Evolutionary conservation across 1,284 basidiomycete species (phyloP), one percentile per base, ranked within the genome.

Genomic region (Leccinum fuscescens): DNA sequence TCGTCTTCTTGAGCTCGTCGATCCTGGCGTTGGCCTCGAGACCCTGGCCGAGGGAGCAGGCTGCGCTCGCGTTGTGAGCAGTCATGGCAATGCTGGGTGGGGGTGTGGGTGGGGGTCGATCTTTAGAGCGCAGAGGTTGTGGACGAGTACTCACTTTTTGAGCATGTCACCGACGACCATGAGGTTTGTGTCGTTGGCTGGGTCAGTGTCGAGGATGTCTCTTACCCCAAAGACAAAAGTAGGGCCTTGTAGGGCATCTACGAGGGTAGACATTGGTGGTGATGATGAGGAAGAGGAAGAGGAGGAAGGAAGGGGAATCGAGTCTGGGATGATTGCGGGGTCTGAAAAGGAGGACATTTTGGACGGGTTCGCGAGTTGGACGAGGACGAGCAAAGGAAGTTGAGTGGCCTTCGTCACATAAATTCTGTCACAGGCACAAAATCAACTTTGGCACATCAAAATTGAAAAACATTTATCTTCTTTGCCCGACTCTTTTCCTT

Each of bases 11-110:
- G 65, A 82, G 74, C 60, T 80, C 73, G 64, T 79, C 79, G 52
- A 82, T 80, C 55, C 79, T 75, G 56, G 72, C 75, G n/a, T 72
- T 74, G 8, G 82, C 81, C 62, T 80, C 75, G 3, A 74, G 62
- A 27, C 77, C 76, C 62, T 81, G 79, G 1, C 82, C 82, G 52
- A 77, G 71, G 20, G 77, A 75, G 56, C 80, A 83, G 1, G 81
- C 81, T 6, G 76, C 70, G 54, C 80, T 79, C 8, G 81, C 81
- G 15, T 79, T 80, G 59, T 76, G 76, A 22, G 82, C 81, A 2
- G 79, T 78, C 22, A 78, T 76, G 37, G 80, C 79, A 59, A 83
- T 83, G 67, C 82, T 83, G 60, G 8, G 55, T 48, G 54, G 27
- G 59, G n/a, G 50, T 39, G 37, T 9, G 29, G 31, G 31, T 29